A percentile compares a stretch with the other conserved stretches of the same genome.
Conservation (phyloP, 163 green algal genomes). For the Scenedesmus sp. region DNA sequence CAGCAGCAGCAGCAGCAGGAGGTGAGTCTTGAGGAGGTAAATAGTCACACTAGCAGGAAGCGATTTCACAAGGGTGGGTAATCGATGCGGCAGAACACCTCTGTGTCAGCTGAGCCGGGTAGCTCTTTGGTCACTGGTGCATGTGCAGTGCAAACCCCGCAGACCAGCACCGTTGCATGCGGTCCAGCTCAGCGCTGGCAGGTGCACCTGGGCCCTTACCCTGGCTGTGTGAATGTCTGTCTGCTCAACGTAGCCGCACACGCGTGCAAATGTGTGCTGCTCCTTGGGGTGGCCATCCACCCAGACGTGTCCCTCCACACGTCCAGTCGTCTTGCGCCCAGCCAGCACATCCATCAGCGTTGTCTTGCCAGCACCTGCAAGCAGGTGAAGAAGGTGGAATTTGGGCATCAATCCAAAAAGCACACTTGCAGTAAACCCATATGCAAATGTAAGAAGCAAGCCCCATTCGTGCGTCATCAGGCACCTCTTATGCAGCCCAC, state of each 20-base stretch:
- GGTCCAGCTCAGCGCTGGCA: neutral
- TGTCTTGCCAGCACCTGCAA: constrained; percentile 83
- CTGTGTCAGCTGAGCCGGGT: too few relatives aligned
- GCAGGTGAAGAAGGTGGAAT: neutral
- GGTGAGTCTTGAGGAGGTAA: neutral
- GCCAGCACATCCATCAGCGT: constrained; percentile 78
- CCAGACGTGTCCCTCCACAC: constrained; percentile 19
- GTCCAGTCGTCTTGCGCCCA: constrained; percentile 50
- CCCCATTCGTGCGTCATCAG: too few relatives aligned
- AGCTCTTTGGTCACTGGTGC: too few relatives aligned
- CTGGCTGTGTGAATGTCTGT: constrained; percentile 66
- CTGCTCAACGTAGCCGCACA: constrained; percentile 62
- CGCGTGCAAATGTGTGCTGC: neutral
- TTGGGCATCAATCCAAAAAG: too few relatives aligned
- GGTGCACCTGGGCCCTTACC: constrained; percentile 38
- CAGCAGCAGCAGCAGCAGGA: neutral
- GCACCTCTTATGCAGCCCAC: too few relatives aligned
- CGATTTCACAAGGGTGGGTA: neutral
- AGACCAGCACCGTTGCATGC: too few relatives aligned
- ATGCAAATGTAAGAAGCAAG: too few relatives aligned
- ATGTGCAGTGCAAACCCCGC: too few relatives aligned
- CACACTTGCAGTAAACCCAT: too few relatives aligned
- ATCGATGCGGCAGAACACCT: neutral
- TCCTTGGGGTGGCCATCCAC: constrained; percentile 55
- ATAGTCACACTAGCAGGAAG: too few relatives aligned